Evolutionary conservation across 2,329 filamentous ascomycete species (phyloP).

Genomic region (Chaetomium sp.): DNA sequence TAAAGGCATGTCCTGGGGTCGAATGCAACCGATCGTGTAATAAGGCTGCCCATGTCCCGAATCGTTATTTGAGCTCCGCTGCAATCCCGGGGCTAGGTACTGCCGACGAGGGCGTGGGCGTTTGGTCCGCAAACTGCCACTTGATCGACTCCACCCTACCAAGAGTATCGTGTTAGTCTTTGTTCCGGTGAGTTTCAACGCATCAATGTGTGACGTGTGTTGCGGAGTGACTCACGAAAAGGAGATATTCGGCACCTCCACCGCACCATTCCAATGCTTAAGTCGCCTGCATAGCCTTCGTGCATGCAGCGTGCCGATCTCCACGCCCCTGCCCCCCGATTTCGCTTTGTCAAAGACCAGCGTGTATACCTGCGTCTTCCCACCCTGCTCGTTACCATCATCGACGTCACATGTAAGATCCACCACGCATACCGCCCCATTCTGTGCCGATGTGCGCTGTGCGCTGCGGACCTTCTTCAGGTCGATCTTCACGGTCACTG

Average conservation of each 20-base stretch:
- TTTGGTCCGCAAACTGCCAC: slow-evolving; percentile 1
- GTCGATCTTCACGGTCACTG: slow-evolving; percentile 7
- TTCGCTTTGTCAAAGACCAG: slow-evolving; percentile 20
- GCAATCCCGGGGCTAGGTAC: background rate
- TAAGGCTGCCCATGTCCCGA: too few species aligned
- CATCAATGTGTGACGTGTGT: background rate
- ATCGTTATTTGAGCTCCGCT: background rate
- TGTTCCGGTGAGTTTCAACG: too few species aligned
- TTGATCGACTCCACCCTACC: background rate
- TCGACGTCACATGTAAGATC: slow-evolving; percentile 5
- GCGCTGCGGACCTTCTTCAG: slow-evolving; percentile 11
- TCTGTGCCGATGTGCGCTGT: slow-evolving; percentile 7
- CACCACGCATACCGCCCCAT: slow-evolving; percentile 11
- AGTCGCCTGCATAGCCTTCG: slow-evolving; percentile 21
- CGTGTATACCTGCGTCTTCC: slow-evolving; percentile 6
- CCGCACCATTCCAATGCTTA: slow-evolving; percentile 15
- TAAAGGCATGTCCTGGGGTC: too few species aligned
- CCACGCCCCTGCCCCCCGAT: slow-evolving; percentile 8
- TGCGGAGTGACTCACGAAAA: background rate
- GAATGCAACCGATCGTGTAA: too few species aligned
- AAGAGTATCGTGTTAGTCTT: background rate
- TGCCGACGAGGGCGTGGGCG: background rate
- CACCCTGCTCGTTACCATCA: background rate
- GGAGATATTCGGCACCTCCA: background rate
- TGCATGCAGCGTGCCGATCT: slow-evolving; percentile 21